Conservation (phyloP, 306 rosid genomes). For the Cucurbita maxima region DNA sequence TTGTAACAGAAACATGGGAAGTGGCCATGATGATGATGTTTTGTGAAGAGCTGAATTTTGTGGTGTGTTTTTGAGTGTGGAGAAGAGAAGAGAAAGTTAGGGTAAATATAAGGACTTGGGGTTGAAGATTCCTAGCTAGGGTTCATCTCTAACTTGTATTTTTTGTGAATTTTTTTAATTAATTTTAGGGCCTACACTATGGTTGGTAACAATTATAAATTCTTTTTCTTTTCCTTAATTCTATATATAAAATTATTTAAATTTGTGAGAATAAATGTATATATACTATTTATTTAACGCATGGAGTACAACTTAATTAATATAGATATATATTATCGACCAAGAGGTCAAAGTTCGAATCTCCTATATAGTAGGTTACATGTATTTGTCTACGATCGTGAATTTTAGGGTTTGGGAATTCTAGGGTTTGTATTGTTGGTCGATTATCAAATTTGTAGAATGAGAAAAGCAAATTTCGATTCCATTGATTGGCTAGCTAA, state of each 20-base stretch:
- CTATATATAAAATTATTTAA: background rate
- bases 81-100: background rate
- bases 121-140: background rate
- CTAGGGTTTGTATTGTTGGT: background rate
- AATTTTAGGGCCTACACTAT: background rate
- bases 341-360: background rate
- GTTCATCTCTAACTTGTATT: background rate
- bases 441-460: background rate
- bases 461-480: background rate
- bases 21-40: slow-evolving; percentile 17
- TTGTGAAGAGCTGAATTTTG: background rate
- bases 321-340: too few species aligned
- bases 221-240: background rate
- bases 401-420: background rate
- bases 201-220: background rate
- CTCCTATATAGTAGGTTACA: too few species aligned
- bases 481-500: too few species aligned
- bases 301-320: background rate
- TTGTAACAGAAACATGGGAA: slow-evolving; percentile 25
- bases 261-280: background rate
- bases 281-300: background rate
- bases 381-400: background rate
- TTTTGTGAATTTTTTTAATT: background rate
- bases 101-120: background rate
- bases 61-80: background rate